A percentile compares a stretch with the other conserved stretches of the same genome.
Evolutionary conservation across 495 filamentous ascomycete species (phyloP).

Genomic region (Trichoderma reesei): DNA sequence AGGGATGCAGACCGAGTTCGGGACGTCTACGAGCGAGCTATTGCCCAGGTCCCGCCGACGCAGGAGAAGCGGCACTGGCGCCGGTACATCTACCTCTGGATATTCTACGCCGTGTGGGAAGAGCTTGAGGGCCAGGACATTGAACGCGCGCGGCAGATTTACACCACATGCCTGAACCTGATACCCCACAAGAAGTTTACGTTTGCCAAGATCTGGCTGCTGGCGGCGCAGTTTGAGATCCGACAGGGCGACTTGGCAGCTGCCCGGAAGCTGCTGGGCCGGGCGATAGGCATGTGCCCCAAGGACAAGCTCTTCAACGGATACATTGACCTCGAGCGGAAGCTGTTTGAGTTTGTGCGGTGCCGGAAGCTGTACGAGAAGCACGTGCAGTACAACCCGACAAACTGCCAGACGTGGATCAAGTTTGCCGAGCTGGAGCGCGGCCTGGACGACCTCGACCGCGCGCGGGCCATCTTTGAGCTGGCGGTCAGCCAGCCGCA

Average conservation of each 20-base stretch:
- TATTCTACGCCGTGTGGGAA: slow-evolving; percentile 94
- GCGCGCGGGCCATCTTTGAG: slow-evolving; percentile 86
- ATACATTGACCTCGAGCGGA: slow-evolving; percentile 84
- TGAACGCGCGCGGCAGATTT: slow-evolving; percentile 78
- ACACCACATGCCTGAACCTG: slow-evolving; percentile 74
- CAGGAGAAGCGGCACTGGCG: slow-evolving; percentile 97
- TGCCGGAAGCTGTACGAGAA: slow-evolving; percentile 91
- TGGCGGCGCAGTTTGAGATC: slow-evolving; percentile 88
- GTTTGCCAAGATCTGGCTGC: slow-evolving; percentile 91
- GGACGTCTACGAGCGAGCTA: slow-evolving; percentile 91
- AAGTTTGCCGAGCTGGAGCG: slow-evolving; percentile 88
- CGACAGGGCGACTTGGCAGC: slow-evolving; percentile 70
- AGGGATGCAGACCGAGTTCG: slow-evolving; percentile 73
- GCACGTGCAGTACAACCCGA: slow-evolving; percentile 78
- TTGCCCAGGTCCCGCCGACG: slow-evolving; percentile 90
- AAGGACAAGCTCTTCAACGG: slow-evolving; percentile 92
- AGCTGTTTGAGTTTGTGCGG: slow-evolving; percentile 82
- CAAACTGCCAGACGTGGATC: slow-evolving; percentile 90
- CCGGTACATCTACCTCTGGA: slow-evolving; percentile 93
- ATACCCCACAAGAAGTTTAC: slow-evolving; percentile 96
- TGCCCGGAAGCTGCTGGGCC: slow-evolving; percentile 80
- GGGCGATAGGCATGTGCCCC: slow-evolving; percentile 86
- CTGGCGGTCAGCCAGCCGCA: slow-evolving; percentile 72
- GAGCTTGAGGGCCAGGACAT: slow-evolving; percentile 74
- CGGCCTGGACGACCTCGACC: slow-evolving; percentile 77